Conservation (phyloP, 148 eudicot genomes). For the Amaranthus hypochondriacus region DNA sequence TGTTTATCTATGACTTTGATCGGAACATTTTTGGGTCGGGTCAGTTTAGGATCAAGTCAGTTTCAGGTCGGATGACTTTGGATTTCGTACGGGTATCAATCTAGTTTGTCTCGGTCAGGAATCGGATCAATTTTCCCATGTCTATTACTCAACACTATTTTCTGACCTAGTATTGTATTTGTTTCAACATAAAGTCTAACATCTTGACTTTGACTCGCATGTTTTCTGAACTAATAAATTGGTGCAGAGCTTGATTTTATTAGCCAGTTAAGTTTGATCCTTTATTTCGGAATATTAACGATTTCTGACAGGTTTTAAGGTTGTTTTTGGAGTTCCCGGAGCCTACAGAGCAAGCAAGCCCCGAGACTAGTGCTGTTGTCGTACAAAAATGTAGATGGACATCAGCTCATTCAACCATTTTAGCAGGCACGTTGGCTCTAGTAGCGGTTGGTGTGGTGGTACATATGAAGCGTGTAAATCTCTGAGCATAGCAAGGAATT, state of each 20-base stretch:
- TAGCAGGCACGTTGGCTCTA: constrained; percentile 62
- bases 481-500: background rate
- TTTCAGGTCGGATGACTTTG: too few species aligned
- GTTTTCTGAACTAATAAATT: background rate
- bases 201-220: background rate
- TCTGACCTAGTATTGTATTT: background rate
- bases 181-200: background rate
- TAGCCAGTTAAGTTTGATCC: background rate
- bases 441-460: constrained; percentile 55
- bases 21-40: too few species aligned
- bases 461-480: constrained; percentile 48
- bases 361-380: constrained; percentile 24
- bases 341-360: constrained; percentile 19
- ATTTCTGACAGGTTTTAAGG: constrained; percentile 57
- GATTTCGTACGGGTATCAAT: too few species aligned
- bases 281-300: background rate
- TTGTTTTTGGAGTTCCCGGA: constrained; percentile 72
- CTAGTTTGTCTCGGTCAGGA: too few species aligned
- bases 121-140: background rate
- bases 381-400: constrained; percentile 34
- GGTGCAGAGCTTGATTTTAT: background rate
- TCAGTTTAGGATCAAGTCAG: too few species aligned
- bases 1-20: too few species aligned
- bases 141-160: background rate
- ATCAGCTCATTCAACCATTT: constrained; percentile 43